Conservation (phyloP, 345 rosid genomes). For the Geranium rotundifolium region DNA sequence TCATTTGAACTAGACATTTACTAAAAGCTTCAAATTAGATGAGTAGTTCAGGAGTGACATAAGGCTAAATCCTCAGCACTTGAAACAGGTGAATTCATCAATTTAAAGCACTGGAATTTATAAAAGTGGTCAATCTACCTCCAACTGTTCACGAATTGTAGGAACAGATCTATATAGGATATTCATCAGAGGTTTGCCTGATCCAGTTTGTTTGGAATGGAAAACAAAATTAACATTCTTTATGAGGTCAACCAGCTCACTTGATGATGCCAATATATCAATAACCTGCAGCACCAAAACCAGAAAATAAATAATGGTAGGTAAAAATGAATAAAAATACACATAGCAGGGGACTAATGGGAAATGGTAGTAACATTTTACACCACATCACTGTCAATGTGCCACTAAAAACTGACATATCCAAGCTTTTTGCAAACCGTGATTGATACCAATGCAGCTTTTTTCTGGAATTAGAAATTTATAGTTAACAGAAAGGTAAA, state of each 20-base stretch:
- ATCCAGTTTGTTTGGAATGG: constrained; percentile 50
- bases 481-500: not conserved
- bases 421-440: not conserved
- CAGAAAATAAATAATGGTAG: constrained; percentile 3
- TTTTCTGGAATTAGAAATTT: not conserved
- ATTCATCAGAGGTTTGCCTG: constrained; percentile 35
- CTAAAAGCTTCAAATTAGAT: not conserved
- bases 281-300: constrained; percentile 40
- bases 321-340: not conserved
- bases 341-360: not conserved
- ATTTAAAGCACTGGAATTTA: not conserved
- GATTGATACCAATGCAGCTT: not conserved
- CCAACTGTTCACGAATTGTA: constrained; percentile 60
- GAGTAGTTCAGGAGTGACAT: not conserved
- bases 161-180: constrained; percentile 48
- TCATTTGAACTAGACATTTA: not conserved
- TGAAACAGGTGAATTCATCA: not conserved
- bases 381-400: not conserved
- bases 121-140: constrained; percentile 25
- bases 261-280: constrained; percentile 55
- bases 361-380: not conserved
- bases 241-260: constrained; percentile 53
- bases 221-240: constrained; percentile 53
- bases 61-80: too few relatives aligned
- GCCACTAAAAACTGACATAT: not conserved